phyloP scores from a whole-genome alignment of 805 yeast genomes.

The Peterozyma toletana region DNA sequence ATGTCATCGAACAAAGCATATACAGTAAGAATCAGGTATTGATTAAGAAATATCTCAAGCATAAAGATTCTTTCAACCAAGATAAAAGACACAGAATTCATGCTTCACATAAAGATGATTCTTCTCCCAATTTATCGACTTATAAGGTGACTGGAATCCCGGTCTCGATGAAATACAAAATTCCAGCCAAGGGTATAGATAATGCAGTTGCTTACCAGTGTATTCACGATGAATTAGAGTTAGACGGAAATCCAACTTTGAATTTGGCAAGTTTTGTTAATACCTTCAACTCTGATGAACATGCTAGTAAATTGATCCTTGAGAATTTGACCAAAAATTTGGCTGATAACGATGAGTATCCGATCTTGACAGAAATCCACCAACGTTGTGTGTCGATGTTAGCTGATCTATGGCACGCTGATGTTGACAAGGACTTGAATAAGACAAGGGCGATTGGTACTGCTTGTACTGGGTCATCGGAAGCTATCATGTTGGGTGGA shows the following conservation, averaged over 20 bases:
- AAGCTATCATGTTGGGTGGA: conserved; percentile 92
- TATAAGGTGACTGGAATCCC: conserved; percentile 22
- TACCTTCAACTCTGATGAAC: conserved; percentile 53
- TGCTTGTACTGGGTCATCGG: conserved; percentile 91
- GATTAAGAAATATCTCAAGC: conserved; percentile 15
- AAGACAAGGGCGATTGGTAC: conserved; percentile 59
- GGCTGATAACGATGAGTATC: conserved; percentile 93
- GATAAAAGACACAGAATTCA: not conserved
- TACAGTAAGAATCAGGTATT: conserved; percentile 22
- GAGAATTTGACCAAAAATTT: conserved; percentile 81
- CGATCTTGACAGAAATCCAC: conserved; percentile 73
- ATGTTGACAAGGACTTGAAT: conserved; percentile 12
- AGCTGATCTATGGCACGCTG: conserved; percentile 75
- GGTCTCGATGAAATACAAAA: conserved; percentile 40
- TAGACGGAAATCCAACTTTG: conserved; percentile 80
- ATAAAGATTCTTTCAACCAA: conserved; percentile 6
- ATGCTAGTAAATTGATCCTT: conserved; percentile 38
- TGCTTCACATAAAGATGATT: not conserved
- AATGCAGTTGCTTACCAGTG: conserved; percentile 50
- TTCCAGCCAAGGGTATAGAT: conserved; percentile 52
- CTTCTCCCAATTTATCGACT: conserved; percentile 13
- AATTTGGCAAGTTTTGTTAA: conserved; percentile 89
- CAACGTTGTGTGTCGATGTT: conserved; percentile 77
- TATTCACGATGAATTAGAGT: conserved; percentile 63
- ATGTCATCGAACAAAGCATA: conserved; percentile 28